Evolutionary conservation across 495 filamentous ascomycete species (phyloP).

Genomic region (Massariosphaeria phaeospora): DNA sequence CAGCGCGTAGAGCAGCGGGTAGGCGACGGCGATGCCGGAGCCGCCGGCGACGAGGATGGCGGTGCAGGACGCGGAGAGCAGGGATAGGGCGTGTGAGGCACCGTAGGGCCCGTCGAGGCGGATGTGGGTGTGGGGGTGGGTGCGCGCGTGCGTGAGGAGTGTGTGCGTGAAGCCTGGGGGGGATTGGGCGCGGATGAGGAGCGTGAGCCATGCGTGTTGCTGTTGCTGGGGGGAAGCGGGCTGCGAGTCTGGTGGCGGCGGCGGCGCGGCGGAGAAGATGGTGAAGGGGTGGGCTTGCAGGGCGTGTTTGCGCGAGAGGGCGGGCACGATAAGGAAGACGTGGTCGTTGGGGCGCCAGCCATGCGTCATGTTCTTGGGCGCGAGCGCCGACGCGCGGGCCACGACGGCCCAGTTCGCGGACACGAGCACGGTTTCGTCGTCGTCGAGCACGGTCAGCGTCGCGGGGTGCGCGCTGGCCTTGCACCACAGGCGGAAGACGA

Average conservation of each 20-base stretch:
- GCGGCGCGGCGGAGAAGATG: conserved; percentile 51
- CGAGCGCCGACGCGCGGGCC: background rate
- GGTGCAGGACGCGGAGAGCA: conserved; percentile 43
- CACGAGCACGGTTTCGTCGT: conserved; percentile 49
- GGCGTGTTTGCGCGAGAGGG: conserved; percentile 44
- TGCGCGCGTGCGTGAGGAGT: conserved; percentile 48
- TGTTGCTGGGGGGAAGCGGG: background rate
- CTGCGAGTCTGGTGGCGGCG: background rate
- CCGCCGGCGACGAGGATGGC: conserved; percentile 57
- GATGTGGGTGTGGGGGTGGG: conserved; percentile 37
- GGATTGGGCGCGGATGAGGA: conserved; percentile 52
- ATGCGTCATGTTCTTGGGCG: conserved; percentile 37
- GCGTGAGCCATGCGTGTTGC: conserved; percentile 44
- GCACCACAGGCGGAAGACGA: conserved; percentile 51
- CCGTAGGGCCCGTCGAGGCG: conserved; percentile 58
- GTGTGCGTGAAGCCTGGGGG: conserved; percentile 52
- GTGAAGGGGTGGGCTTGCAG: conserved; percentile 58
- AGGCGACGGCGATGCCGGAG: conserved; percentile 58
- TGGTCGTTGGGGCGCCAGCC: conserved; percentile 58
- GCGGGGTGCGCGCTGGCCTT: conserved; percentile 45
- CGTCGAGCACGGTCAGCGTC: conserved; percentile 47
- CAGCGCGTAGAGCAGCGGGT: conserved; percentile 46
- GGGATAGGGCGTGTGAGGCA: conserved; percentile 43
- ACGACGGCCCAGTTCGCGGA: conserved; percentile 37
- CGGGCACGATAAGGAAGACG: conserved; percentile 54